Percentiles rank a stretch among this genome's conserved stretches.
phyloP scores from a whole-genome alignment of 306 rosid species.

The Ziziphus jujuba region DNA sequence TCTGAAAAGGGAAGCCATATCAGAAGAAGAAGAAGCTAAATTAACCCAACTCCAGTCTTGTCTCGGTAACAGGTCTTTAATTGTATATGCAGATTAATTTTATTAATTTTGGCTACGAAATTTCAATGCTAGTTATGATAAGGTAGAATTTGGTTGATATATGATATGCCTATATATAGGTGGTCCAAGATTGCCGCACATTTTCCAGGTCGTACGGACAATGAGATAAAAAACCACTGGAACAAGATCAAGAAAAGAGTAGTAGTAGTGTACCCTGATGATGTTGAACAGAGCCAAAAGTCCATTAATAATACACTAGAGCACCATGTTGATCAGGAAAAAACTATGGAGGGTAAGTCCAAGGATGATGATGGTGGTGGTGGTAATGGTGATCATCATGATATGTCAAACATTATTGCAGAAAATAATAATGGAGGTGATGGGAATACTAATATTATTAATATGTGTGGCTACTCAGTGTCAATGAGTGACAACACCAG shows the following conservation, averaged over 20 bases:
- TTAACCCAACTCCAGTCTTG: conserved; percentile 75
- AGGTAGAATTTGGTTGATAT: too few species aligned
- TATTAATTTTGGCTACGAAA: too few species aligned
- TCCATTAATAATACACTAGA: too few species aligned
- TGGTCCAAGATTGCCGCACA: conserved; percentile 93
- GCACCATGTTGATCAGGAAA: conserved; percentile 16
- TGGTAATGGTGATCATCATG: conserved; percentile 22
- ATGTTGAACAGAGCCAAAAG: conserved; percentile 36
- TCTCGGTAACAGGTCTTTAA: conserved; percentile 96
- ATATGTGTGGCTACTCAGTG: too few species aligned
- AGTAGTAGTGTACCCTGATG: conserved; percentile 53
- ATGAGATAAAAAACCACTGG: conserved; percentile 92
- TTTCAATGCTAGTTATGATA: too few species aligned
- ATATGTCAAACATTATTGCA: too few species aligned
- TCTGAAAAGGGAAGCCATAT: conserved; percentile 79
- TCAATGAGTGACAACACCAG: too few species aligned
- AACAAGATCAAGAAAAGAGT: conserved; percentile 78
- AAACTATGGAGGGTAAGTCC: conserved; percentile 16
- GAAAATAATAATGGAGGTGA: too few species aligned
- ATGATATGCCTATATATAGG: conserved; percentile 31
- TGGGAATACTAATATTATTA: too few species aligned
- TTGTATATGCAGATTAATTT: too few species aligned
- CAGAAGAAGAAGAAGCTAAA: conserved; percentile 75
- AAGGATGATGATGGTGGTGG: background rate
- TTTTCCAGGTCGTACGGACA: conserved; percentile 88